Percentiles rank a stretch among this genome's conserved stretches.
phyloP scores from a whole-genome alignment of 805 yeast species.

The Clavispora santaluciae region DNA sequence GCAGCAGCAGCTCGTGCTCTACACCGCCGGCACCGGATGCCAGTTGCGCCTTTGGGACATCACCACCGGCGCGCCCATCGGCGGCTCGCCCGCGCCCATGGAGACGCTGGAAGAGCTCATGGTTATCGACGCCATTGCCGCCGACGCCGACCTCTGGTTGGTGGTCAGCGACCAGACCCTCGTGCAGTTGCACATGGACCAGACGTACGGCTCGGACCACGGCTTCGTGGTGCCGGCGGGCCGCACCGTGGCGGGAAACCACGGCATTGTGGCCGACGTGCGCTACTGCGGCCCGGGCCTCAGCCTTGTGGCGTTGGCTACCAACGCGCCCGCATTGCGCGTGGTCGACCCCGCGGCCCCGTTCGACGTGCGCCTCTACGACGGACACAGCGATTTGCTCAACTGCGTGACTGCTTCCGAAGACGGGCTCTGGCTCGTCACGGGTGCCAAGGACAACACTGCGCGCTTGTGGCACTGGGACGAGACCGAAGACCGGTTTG shows the following conservation, averaged over 20 bases:
- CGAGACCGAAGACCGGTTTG: conserved; percentile 34
- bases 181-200: conserved; percentile 36
- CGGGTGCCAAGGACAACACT: conserved; percentile 85
- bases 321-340: conserved; percentile 87
- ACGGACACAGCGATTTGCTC: conserved; percentile 83
- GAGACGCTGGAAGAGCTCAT: conserved; percentile 68
- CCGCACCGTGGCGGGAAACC: conserved; percentile 80
- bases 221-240: conserved; percentile 33
- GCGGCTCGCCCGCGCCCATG: conserved; percentile 43
- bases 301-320: conserved; percentile 72
- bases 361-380: conserved; percentile 57
- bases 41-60: conserved; percentile 62
- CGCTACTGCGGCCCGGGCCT: conserved; percentile 64
- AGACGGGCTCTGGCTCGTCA: conserved; percentile 86
- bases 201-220: conserved; percentile 18
- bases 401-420: conserved; percentile 71
- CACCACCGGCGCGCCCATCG: conserved; percentile 42
- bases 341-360: conserved; percentile 60
- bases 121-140: conserved; percentile 52
- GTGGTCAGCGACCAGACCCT: conserved; percentile 85
- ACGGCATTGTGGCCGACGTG: conserved; percentile 92
- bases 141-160: conserved; percentile 37
- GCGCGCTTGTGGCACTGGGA: conserved; percentile 79
- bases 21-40: conserved; percentile 77
- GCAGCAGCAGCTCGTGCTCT: conserved; percentile 33